These are phyloP conservation scores for Diaporthe sp. DNA, from an alignment of 2,329 filamentous ascomycete genomes.

Conservation along the genomic window DNA sequence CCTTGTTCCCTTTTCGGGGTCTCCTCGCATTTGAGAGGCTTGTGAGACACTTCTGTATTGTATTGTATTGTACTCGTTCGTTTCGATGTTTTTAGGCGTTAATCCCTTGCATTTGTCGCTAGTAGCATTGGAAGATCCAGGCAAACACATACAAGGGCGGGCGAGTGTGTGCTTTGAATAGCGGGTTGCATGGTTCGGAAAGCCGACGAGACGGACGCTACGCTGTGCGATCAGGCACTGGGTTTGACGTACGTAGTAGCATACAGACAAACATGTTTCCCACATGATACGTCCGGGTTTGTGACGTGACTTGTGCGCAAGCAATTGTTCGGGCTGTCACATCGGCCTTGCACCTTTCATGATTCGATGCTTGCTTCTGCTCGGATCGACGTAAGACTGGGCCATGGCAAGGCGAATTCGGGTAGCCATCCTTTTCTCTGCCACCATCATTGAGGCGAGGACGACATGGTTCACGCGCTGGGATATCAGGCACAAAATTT, in stretches of 20 bases:
- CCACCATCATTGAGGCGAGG: background rate
- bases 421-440: background rate
- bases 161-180: background rate
- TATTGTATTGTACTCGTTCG: background rate
- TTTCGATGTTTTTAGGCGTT: background rate
- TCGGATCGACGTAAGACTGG: background rate
- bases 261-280: background rate
- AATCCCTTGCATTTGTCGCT: background rate
- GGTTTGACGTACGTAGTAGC: slow-evolving; percentile 7
- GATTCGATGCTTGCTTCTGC: background rate
- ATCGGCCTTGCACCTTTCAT: background rate
- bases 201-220: background rate
- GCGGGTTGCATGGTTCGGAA: background rate
- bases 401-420: background rate
- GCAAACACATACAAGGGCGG: background rate
- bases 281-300: too few relatives aligned
- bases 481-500: background rate
- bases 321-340: background rate
- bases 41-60: background rate
- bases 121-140: background rate
- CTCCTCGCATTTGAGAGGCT: background rate
- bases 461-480: background rate
- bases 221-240: background rate
- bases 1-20: background rate
- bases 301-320: background rate